Evolutionary conservation across 2,329 filamentous ascomycete genomes (phyloP).

Genomic region (Aspergillus persii): DNA sequence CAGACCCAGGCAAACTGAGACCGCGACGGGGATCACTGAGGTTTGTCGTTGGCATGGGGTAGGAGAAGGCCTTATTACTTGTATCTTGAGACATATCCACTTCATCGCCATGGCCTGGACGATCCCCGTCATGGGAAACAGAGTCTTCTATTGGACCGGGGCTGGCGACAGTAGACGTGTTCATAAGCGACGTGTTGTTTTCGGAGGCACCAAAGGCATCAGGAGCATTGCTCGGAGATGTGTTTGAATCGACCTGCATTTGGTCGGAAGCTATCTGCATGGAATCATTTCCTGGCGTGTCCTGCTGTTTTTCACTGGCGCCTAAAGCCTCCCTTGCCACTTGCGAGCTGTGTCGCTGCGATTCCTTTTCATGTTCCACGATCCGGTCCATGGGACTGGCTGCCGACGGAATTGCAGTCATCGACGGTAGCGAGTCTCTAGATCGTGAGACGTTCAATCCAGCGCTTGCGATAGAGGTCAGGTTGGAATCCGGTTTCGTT

Average conservation of each 20-base stretch:
- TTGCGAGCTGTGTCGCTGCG: constrained; percentile 38
- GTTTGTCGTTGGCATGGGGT: constrained; percentile 56
- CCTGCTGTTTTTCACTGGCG: constrained; percentile 35
- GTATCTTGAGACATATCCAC: constrained; percentile 39
- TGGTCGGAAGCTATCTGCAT: constrained; percentile 49
- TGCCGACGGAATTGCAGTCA: constrained; percentile 55
- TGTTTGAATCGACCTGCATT: constrained; percentile 48
- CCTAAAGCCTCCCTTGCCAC: constrained; percentile 43
- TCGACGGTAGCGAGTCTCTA: constrained; percentile 36
- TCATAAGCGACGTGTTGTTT: constrained; percentile 50
- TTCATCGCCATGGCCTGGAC: constrained; percentile 35
- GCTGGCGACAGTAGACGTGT: constrained; percentile 49
- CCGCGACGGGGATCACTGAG: constrained; percentile 55
- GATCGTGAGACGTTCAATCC: constrained; percentile 43
- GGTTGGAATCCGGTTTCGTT: constrained; percentile 36
- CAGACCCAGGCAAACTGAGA: constrained; percentile 58
- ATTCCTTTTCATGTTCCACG: constrained; percentile 31
- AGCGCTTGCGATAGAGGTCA: constrained; percentile 43
- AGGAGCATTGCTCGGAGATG: constrained; percentile 51
- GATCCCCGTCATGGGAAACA: constrained; percentile 42
- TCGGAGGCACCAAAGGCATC: constrained; percentile 52
- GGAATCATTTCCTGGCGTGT: constrained; percentile 46
- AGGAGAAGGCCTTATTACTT: constrained; percentile 60
- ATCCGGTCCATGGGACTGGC: constrained; percentile 44
- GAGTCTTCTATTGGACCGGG: constrained; percentile 47